Conservation (phyloP, 192 early-diverging fungal genomes). For the Linnemannia zychae region DNA sequence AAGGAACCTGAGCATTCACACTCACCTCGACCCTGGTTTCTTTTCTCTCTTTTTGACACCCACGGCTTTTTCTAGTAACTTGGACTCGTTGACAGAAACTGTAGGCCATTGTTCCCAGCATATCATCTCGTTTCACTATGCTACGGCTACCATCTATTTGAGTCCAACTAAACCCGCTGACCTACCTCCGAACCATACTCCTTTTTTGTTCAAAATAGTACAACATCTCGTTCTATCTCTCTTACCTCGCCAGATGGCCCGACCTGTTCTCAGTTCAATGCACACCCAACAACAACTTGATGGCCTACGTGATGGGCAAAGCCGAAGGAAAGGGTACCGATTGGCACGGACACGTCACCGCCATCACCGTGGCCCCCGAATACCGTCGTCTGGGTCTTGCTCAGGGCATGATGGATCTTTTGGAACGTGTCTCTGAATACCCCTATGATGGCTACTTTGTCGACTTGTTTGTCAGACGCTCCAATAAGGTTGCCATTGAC, state of each 20-base stretch:
- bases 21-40: neutral
- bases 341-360: conserved; percentile 99
- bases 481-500: conserved; percentile 89
- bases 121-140: neutral
- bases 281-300: conserved; percentile 73
- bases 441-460: conserved; percentile 94
- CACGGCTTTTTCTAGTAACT: conserved; percentile 69
- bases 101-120: conserved; percentile 58
- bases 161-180: neutral
- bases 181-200: neutral
- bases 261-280: conserved; percentile 91
- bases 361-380: conserved; percentile 96
- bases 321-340: conserved; percentile 89
- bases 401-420: conserved; percentile 86
- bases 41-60: neutral
- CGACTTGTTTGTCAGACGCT: conserved; percentile 95
- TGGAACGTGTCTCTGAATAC: conserved; percentile 94
- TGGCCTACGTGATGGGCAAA: conserved; percentile 99
- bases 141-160: neutral
- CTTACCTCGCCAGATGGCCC: conserved; percentile 94
- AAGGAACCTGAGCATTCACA: neutral
- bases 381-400: conserved; percentile 94
- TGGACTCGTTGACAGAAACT: conserved; percentile 95
- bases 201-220: conserved; percentile 69
- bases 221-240: conserved; percentile 93